Percentiles rank a stretch among this genome's conserved stretches.
phyloP scores from a whole-genome alignment of 1,284 basidiomycete genomes.

The Ustilago curta region DNA sequence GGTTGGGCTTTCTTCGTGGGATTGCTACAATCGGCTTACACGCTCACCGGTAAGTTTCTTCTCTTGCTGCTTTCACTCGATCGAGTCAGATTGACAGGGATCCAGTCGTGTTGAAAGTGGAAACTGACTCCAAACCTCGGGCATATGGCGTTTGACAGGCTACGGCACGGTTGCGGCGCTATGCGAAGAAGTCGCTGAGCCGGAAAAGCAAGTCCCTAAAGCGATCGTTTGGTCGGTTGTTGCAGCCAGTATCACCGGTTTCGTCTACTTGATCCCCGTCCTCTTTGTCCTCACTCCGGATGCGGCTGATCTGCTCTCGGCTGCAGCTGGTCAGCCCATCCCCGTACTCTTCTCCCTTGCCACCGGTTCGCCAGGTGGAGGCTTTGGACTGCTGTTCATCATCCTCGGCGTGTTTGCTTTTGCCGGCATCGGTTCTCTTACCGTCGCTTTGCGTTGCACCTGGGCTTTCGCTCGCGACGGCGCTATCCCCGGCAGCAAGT shows the following conservation, averaged over 20 bases:
- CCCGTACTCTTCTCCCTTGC: constrained; percentile 71
- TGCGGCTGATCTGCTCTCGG: constrained; percentile 69
- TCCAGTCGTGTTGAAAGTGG: no score
- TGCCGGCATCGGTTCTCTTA: constrained; percentile 71
- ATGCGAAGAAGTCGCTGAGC: constrained; percentile 70
- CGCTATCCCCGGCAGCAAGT: constrained; percentile 70
- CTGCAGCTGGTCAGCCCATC: constrained; percentile 71
- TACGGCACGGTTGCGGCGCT: constrained; percentile 69
- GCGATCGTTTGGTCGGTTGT: constrained; percentile 69
- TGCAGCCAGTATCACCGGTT: constrained; percentile 71
- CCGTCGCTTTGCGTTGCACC: constrained; percentile 71
- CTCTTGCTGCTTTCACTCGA: no score
- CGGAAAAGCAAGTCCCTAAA: constrained; percentile 57
- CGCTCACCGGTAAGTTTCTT: constrained; percentile 53
- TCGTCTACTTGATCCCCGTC: constrained; percentile 71
- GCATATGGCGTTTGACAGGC: neutral
- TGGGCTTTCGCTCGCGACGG: constrained; percentile 72
- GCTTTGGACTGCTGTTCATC: constrained; percentile 71
- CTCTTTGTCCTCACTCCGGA: constrained; percentile 71
- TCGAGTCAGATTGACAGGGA: no score
- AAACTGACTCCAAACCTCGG: no score
- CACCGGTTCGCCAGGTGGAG: constrained; percentile 70
- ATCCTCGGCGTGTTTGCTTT: constrained; percentile 72
- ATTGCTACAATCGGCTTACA: constrained; percentile 67
- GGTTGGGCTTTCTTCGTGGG: constrained; percentile 71